phyloP scores from a whole-genome alignment of 805 yeast genomes.

The Tetrapisispora nanseiensis region DNA sequence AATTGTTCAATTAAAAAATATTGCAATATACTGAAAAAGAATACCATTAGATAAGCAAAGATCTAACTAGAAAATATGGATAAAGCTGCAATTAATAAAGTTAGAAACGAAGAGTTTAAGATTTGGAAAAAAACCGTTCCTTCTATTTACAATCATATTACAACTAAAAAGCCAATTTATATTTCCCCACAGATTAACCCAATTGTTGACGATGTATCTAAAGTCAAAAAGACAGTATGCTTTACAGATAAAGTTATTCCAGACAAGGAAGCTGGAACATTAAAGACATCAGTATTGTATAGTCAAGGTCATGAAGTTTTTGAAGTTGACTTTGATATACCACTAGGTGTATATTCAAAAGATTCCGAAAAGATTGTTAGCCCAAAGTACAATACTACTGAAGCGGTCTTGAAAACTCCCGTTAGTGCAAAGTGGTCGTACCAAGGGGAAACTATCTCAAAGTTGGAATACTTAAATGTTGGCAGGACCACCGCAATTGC shows the following conservation, averaged over 20 bases:
- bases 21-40: too few relatives aligned
- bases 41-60: background rate
- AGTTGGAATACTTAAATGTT: slow-evolving; percentile 12
- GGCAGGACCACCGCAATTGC: slow-evolving; percentile 26
- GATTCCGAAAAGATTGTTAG: background rate
- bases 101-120: slow-evolving; percentile 65
- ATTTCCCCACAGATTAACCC: slow-evolving; percentile 7
- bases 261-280: slow-evolving; percentile 21
- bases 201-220: slow-evolving; percentile 10
- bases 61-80: background rate
- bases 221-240: slow-evolving; percentile 16
- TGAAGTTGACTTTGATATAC: slow-evolving; percentile 22
- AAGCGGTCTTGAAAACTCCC: slow-evolving; percentile 6
- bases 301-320: slow-evolving; percentile 23
- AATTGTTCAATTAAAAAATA: too few relatives aligned
- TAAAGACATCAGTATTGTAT: slow-evolving; percentile 18
- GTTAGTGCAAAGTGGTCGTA: slow-evolving; percentile 20
- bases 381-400: slow-evolving; percentile 33
- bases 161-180: slow-evolving; percentile 30
- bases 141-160: slow-evolving; percentile 42
- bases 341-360: slow-evolving; percentile 18
- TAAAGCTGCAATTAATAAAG: slow-evolving; percentile 29
- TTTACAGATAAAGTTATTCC: slow-evolving; percentile 21
- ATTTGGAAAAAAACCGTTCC: slow-evolving; percentile 83
- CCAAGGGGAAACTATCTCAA: slow-evolving; percentile 20